phyloP scores from a whole-genome alignment of 1,284 basidiomycete genomes.

The Cryptococcus hybrid region DNA sequence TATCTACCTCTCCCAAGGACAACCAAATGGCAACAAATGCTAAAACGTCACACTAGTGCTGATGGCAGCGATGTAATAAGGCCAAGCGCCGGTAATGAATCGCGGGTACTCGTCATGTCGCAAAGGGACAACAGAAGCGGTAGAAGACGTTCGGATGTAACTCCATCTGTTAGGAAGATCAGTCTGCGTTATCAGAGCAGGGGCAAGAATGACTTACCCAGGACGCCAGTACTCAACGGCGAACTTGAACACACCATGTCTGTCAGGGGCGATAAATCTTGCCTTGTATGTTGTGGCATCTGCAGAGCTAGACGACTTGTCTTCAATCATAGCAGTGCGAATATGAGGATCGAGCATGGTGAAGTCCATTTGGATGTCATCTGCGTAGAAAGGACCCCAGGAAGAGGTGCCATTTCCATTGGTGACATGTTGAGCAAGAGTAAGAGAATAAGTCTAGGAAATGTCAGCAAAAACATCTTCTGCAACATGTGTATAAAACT shows the following conservation, averaged over 20 bases:
- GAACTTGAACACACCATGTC: constrained; percentile 98
- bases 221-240: constrained; percentile 81
- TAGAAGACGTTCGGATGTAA: constrained; percentile 68
- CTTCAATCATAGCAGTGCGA: constrained; percentile 66
- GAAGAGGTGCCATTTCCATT: constrained; percentile 27
- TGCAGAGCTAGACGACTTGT: constrained; percentile 12
- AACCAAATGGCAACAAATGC: constrained; percentile 83
- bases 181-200: not conserved
- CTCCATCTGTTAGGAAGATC: constrained; percentile 57
- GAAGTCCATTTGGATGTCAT: constrained; percentile 88
- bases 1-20: constrained; percentile 56
- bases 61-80: constrained; percentile 87
- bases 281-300: constrained; percentile 61
- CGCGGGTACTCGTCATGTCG: constrained; percentile 93
- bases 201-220: constrained; percentile 57
- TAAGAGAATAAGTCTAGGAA: constrained; percentile 67
- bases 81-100: constrained; percentile 91
- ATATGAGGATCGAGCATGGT: constrained; percentile 97
- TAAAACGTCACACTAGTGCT: constrained; percentile 81
- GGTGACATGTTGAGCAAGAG: constrained; percentile 48
- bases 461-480: not conserved
- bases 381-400: constrained; percentile 70
- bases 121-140: constrained; percentile 85
- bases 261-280: constrained; percentile 82
- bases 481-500: constrained; percentile 26